phyloP scores from a whole-genome alignment of 2,329 filamentous ascomycete species.

The Diplodia corticola region DNA sequence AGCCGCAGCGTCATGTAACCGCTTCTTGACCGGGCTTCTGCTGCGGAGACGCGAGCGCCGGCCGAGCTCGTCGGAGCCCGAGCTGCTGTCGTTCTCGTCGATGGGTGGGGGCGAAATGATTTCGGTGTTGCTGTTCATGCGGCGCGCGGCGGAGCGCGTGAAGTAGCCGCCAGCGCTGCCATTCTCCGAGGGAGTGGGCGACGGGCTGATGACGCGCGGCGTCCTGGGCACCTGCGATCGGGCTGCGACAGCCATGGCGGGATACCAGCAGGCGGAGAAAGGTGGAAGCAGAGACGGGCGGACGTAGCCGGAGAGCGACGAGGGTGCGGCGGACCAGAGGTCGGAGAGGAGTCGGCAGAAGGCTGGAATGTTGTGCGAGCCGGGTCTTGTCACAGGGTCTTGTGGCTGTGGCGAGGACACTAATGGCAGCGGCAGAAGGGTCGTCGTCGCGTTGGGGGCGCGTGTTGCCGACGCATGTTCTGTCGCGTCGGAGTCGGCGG shows the following conservation, averaged over 20 bases:
- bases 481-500: conserved; percentile 13
- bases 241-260: conserved; percentile 48
- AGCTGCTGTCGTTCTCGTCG: conserved; percentile 58
- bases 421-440: neutral
- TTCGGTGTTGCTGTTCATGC: conserved; percentile 51
- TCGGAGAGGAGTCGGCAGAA: conserved; percentile 14
- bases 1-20: conserved; percentile 32
- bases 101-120: conserved; percentile 61
- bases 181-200: conserved; percentile 68
- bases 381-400: conserved; percentile 9
- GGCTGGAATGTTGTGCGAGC: neutral
- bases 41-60: conserved; percentile 68
- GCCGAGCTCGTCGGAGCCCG: conserved; percentile 54
- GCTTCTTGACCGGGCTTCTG: conserved; percentile 59
- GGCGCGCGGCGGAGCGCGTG: conserved; percentile 72
- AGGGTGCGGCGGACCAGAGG: conserved; percentile 24
- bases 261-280: conserved; percentile 48
- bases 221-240: conserved; percentile 68
- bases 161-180: conserved; percentile 57
- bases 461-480: conserved; percentile 19
- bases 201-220: conserved; percentile 86
- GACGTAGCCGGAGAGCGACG: conserved; percentile 32
- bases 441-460: conserved; percentile 15
- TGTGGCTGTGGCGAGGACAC: conserved; percentile 3
- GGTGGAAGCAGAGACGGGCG: conserved; percentile 59